phyloP scores from a whole-genome alignment of 2,329 filamentous ascomycete species.

The Blastomyces silverae region DNA sequence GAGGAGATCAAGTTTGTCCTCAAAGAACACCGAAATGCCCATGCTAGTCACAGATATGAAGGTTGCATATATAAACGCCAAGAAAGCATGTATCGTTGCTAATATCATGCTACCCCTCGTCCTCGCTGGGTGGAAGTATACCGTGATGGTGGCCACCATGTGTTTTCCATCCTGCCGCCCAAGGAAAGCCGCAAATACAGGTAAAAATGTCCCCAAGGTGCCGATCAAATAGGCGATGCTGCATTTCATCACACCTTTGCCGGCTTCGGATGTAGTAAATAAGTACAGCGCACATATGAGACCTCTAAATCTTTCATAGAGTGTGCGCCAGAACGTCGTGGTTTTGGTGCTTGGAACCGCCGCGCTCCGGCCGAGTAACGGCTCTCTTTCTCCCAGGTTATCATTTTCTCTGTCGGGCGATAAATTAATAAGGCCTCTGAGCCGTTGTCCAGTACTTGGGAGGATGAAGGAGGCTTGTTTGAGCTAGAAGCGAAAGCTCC shows the following conservation, averaged over 20 bases:
- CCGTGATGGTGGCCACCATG: conserved; percentile 84
- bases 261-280: conserved; percentile 65
- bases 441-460: conserved; percentile 75
- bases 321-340: conserved; percentile 21
- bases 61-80: conserved; percentile 72
- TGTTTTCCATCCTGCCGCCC: conserved; percentile 88
- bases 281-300: conserved; percentile 42
- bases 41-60: conserved; percentile 76
- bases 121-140: conserved; percentile 88
- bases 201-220: conserved; percentile 77
- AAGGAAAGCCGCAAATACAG: conserved; percentile 63
- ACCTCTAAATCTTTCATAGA: conserved; percentile 30
- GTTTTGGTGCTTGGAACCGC: background rate
- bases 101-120: conserved; percentile 86
- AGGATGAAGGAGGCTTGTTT: conserved; percentile 82
- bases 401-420: conserved; percentile 54
- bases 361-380: conserved; percentile 28
- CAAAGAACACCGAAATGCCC: conserved; percentile 77
- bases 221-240: conserved; percentile 82
- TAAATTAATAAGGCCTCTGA: conserved; percentile 75
- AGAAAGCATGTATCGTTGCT: conserved; percentile 66
- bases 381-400: conserved; percentile 35
- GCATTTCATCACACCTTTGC: conserved; percentile 80
- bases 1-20: conserved; percentile 58
- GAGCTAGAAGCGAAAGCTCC: conserved; percentile 45